Evolutionary conservation across 352 stramenopile genomes (phyloP), one percentile per base, ranked within the genome.

Genomic region (Phytophthora pinifolia): DNA sequence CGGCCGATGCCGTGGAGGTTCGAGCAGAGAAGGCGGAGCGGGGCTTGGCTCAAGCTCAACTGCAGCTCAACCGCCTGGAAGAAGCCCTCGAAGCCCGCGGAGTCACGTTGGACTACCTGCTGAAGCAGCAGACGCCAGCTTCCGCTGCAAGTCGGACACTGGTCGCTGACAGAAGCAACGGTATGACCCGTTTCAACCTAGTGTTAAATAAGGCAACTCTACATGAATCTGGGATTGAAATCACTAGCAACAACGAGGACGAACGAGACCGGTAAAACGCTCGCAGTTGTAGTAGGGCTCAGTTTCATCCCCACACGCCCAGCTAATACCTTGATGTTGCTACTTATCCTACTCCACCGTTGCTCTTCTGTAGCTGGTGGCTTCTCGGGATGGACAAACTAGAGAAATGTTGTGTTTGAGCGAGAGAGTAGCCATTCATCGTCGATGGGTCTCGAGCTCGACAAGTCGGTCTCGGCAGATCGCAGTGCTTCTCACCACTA

Each of bases 81-180:
- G 67, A 65, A 3, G 75, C 75, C 12, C 73, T 88, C 20, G 62
- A 74, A 54, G 70, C 71, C n/a, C 79, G 79, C 12, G 77, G 77
- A 2, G 83, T 88, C 57, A 83, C 77, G n/a, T 66, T 81, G 39
- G 77, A 84, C n/a, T 88, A 76, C 35, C 31, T 88, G 18, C 44
- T 88, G 15, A 86, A 76, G 57, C 54, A 69, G 25, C 57, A 72
- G 33, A 46, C 50, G 6, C 39, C 62, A 4, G 25, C 61, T 37
- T 59, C 39, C 15, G 29, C 49, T 50, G 34, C 52, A 27, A 29
- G 18, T 20, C 52, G 39, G 34, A 18, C 20, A 15, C 31, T 22
- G 10, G 22, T 30, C 9, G 4, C 22, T 1, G 30, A 39, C 22
- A 56, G 22, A 39, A 17, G 12, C 51, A 38, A 25, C 20, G 18